Evolutionary conservation across 2,329 filamentous ascomycete species (phyloP).

Genomic region (Ceratocystiopsis minuta): DNA sequence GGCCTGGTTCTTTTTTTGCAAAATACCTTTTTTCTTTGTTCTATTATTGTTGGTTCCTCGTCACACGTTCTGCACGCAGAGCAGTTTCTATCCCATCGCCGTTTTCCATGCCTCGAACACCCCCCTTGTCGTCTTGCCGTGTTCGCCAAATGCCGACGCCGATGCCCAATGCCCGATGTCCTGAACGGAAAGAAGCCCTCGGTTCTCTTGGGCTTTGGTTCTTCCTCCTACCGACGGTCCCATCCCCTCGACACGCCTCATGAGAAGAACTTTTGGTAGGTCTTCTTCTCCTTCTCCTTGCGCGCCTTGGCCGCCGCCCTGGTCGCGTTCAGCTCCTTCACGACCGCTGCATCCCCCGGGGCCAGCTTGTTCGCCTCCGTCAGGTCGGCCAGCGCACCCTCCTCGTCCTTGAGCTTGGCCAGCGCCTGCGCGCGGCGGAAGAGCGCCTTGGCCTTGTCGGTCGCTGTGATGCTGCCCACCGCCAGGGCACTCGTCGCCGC

Average conservation of each 20-base stretch:
- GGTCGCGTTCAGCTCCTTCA: slow-evolving; percentile 56
- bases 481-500: slow-evolving; percentile 58
- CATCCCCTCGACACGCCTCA: too few relatives aligned
- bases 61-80: too few relatives aligned
- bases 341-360: slow-evolving; percentile 57
- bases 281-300: slow-evolving; percentile 76
- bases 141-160: too few relatives aligned
- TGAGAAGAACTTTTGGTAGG: slow-evolving; percentile 89
- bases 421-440: slow-evolving; percentile 69
- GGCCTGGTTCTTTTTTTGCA: too few relatives aligned
- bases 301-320: slow-evolving; percentile 60
- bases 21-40: too few relatives aligned
- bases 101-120: too few relatives aligned
- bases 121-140: too few relatives aligned
- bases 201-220: neutral
- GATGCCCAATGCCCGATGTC: too few relatives aligned
- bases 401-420: slow-evolving; percentile 66
- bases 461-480: slow-evolving; percentile 44
- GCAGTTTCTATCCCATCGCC: too few relatives aligned
- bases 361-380: slow-evolving; percentile 56
- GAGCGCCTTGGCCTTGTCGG: slow-evolving; percentile 75
- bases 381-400: slow-evolving; percentile 58
- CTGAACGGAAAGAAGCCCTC: too few relatives aligned
- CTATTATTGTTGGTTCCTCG: too few relatives aligned
- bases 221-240: too few relatives aligned